phyloP scores from a whole-genome alignment of 2,329 filamentous ascomycete species.

The Colletotrichum shisoi region DNA sequence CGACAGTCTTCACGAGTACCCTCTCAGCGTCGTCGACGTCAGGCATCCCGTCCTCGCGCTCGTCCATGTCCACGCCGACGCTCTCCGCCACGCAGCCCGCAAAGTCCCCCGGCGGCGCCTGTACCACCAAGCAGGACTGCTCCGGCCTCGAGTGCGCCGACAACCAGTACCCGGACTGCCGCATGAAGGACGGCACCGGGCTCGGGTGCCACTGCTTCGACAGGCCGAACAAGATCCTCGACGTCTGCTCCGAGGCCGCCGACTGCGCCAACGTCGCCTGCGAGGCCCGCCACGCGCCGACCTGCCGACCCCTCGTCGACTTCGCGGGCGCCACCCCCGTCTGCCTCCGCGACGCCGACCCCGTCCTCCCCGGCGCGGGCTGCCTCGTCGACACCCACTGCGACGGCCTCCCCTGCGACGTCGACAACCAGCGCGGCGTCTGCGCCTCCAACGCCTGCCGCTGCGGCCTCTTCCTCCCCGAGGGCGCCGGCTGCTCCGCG shows the following conservation, averaged over 20 bases:
- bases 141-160: not conserved
- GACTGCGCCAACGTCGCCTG: conserved; percentile 22
- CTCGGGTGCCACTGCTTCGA: conserved; percentile 25
- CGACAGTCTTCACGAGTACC: not conserved
- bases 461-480: conserved; percentile 4
- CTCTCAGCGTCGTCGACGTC: not conserved
- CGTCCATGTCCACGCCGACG: not conserved
- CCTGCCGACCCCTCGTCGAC: not conserved
- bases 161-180: conserved; percentile 1
- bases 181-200: not conserved
- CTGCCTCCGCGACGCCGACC: conserved; percentile 1
- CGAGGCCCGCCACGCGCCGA: not conserved
- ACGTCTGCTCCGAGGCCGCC: conserved; percentile 1
- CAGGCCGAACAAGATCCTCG: conserved; percentile 4
- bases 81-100: conserved; percentile 15
- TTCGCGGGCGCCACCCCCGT: not conserved
- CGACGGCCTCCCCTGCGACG: conserved; percentile 12
- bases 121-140: conserved; percentile 6
- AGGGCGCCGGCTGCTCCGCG: conserved; percentile 10
- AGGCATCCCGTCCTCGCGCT: not conserved
- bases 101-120: not conserved
- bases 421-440: conserved; percentile 2
- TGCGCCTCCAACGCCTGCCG: conserved; percentile 10
- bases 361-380: not conserved
- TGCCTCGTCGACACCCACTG: conserved; percentile 24